Evolutionary conservation across 108 stramenopile genomes (phyloP).

Genomic region (Epithemia pelagica): DNA sequence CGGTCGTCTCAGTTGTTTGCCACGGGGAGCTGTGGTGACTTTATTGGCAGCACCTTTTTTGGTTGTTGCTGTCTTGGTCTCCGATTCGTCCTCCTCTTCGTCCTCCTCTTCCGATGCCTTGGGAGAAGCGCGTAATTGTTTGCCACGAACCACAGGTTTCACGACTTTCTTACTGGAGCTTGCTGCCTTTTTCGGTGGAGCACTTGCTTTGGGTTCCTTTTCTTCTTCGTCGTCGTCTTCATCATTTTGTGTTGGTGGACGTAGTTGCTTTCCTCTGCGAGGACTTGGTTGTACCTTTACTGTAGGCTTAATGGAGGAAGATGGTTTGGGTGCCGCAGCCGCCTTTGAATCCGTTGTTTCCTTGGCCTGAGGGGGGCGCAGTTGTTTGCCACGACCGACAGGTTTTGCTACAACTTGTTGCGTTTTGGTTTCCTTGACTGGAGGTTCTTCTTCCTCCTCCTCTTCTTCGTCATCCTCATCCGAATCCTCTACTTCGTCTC

Average conservation of each 20-base stretch:
- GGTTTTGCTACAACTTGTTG: slow-evolving; percentile 12
- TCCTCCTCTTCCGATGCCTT: slow-evolving; percentile 28
- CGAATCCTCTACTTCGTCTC: slow-evolving; percentile 12
- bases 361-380: slow-evolving; percentile 18
- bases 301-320: not conserved
- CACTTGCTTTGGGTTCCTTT: slow-evolving; percentile 6
- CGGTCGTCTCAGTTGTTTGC: slow-evolving; percentile 23
- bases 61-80: not conserved
- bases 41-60: not conserved
- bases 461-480: slow-evolving; percentile 20
- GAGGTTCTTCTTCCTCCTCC: slow-evolving; percentile 20
- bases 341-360: slow-evolving; percentile 5
- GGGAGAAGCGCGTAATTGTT: slow-evolving; percentile 8
- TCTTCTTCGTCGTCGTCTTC: slow-evolving; percentile 11
- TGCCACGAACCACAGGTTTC: slow-evolving; percentile 7
- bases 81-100: slow-evolving; percentile 34
- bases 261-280: slow-evolving; percentile 12
- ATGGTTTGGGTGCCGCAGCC: not conserved
- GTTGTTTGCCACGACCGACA: slow-evolving; percentile 20
- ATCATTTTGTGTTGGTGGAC: slow-evolving; percentile 6
- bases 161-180: not conserved
- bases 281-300: not conserved
- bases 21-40: slow-evolving; percentile 14
- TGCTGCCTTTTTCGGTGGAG: not conserved
- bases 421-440: not conserved